Evolutionary conservation across 768 basidiomycete species (phyloP).

Genomic region (Mycena pura): DNA sequence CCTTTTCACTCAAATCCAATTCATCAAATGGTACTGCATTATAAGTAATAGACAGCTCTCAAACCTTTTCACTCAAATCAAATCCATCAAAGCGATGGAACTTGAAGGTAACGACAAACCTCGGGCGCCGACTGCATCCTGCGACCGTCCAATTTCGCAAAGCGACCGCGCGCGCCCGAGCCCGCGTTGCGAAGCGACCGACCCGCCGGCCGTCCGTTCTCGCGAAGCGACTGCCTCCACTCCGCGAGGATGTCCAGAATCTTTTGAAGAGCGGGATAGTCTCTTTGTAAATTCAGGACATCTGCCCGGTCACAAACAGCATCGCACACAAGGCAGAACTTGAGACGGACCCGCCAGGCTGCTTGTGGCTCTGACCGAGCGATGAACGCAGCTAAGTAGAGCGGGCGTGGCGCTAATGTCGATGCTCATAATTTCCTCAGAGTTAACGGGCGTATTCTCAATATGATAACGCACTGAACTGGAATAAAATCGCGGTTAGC

Average conservation of each 20-base stretch:
- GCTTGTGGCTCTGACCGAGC: slow-evolving; percentile 61
- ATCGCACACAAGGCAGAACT: slow-evolving; percentile 78
- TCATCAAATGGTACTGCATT: too few relatives aligned
- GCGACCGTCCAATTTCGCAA: too few relatives aligned
- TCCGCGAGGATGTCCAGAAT: slow-evolving; percentile 80
- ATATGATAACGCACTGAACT: slow-evolving; percentile 79
- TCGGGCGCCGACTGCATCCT: slow-evolving; percentile 58
- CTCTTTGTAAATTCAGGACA: slow-evolving; percentile 68
- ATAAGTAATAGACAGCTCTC: too few relatives aligned
- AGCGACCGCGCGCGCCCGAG: too few relatives aligned
- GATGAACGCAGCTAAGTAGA: slow-evolving; percentile 70
- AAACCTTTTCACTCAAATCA: slow-evolving; percentile 39
- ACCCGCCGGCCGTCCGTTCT: too few relatives aligned
- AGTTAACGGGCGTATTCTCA: slow-evolving; percentile 67
- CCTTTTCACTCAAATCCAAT: too few relatives aligned
- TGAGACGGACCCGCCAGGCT: slow-evolving; percentile 71
- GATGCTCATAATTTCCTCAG: slow-evolving; percentile 66
- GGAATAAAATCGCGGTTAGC: too few relatives aligned
- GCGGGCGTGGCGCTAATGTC: slow-evolving; percentile 67
- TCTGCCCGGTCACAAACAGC: slow-evolving; percentile 69
- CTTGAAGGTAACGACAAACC: slow-evolving; percentile 44
- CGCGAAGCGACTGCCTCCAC: too few relatives aligned
- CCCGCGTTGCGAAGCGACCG: too few relatives aligned
- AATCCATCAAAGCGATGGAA: background rate
- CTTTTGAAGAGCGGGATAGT: slow-evolving; percentile 67